Percentiles rank a stretch among this genome's conserved stretches.
phyloP scores from a whole-genome alignment of 176 grass and related monocot genomes.

The Raddia guianensis region DNA sequence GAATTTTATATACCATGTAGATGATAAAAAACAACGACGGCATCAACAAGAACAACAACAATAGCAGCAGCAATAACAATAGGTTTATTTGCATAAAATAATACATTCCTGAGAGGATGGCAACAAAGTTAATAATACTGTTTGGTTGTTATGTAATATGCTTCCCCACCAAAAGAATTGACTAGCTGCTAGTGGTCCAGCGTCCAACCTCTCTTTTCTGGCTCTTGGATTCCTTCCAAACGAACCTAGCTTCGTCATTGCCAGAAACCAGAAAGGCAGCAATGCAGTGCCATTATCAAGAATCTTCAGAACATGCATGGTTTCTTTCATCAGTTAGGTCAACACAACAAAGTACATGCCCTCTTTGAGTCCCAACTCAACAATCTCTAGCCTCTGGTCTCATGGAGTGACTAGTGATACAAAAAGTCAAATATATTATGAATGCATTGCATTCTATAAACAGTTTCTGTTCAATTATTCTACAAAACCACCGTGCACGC shows the following conservation, averaged over 20 bases:
- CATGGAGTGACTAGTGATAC: conserved; percentile 21
- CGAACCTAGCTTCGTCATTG: not conserved
- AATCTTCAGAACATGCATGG: conserved; percentile 13
- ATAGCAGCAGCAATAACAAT: too few species aligned
- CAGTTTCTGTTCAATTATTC: not conserved
- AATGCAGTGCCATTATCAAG: conserved; percentile 4
- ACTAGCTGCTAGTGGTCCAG: conserved; percentile 46
- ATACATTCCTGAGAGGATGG: conserved; percentile 7
- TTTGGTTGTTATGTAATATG: conserved; percentile 32
- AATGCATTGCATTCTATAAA: conserved; percentile 14
- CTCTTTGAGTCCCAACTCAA: conserved; percentile 45
- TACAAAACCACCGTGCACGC: not conserved
- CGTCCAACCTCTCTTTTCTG: conserved; percentile 25
- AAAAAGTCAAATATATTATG: conserved; percentile 32
- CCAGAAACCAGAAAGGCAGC: conserved; percentile 20
- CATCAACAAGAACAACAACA: too few species aligned
- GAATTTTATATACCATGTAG: not conserved
- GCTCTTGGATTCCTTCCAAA: conserved; percentile 34
- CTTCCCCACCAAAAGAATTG: conserved; percentile 56
- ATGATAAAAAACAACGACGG: not conserved
- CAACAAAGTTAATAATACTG: not conserved
- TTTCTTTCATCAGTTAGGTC: conserved; percentile 25
- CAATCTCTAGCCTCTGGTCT: conserved; percentile 8
- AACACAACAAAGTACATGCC: not conserved
- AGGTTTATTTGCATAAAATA: too few species aligned